Conservation (phyloP, 352 stramenopile genomes). For the Hyphochytrium catenoides region DNA sequence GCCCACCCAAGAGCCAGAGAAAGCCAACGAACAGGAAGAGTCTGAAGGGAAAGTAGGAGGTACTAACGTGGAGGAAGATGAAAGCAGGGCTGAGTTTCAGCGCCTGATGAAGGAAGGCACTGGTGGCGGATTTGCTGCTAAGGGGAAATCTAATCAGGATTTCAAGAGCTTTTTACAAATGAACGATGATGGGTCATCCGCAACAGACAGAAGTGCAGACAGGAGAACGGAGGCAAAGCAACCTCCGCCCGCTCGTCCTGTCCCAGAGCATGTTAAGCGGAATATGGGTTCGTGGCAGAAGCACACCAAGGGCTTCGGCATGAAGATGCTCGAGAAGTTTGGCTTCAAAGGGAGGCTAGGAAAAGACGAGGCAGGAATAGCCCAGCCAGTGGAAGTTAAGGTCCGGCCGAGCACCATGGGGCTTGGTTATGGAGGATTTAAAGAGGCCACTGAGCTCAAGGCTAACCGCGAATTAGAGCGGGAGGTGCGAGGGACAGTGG, state of each 20-base stretch:
- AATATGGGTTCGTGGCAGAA: constrained; percentile 65
- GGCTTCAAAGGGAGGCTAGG: constrained; percentile 77
- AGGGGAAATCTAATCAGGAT: no score
- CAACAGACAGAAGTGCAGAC: no score
- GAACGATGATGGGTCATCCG: no score
- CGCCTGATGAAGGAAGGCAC: no score
- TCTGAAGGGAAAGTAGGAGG: no score
- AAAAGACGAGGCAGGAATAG: constrained; percentile 75
- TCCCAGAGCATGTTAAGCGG: constrained; percentile 8
- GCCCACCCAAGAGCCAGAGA: no score
- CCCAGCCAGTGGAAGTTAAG: constrained; percentile 73
- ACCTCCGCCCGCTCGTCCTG: constrained; percentile 1
- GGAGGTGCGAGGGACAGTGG: constrained; percentile 54
- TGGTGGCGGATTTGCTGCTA: no score
- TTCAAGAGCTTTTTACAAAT: no score
- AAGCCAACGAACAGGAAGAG: no score
- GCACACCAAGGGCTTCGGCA: constrained; percentile 85
- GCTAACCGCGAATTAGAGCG: constrained; percentile 73
- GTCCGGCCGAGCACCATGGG: constrained; percentile 71
- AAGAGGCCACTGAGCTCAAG: constrained; percentile 69
- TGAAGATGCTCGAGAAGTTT: constrained; percentile 88
- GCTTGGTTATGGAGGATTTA: constrained; percentile 74
- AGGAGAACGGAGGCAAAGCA: background rate
- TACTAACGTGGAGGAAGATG: no score
- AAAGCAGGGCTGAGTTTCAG: no score